Conservation (phyloP, 805 yeast genomes). For the Saccharomycopsis selenospora region DNA sequence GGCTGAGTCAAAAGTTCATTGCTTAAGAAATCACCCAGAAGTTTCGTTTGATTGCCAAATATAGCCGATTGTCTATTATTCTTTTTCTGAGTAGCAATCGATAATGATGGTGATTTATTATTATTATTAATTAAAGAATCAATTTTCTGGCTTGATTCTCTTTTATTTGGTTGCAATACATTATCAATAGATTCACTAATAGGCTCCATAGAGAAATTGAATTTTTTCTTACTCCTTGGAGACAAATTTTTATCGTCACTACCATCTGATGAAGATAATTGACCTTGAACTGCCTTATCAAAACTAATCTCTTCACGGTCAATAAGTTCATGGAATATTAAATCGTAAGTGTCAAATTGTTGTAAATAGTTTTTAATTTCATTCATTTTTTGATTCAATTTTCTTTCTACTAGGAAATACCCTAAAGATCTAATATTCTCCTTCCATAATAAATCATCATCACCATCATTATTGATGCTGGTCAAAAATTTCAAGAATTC, state of each 20-base stretch:
- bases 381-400: constrained; percentile 10
- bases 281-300: not conserved
- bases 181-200: not conserved
- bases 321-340: constrained; percentile 17
- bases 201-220: not conserved
- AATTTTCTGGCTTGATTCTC: not conserved
- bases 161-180: not conserved
- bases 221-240: not conserved
- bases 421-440: constrained; percentile 3
- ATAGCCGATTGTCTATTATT: constrained; percentile 4
- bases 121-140: not conserved
- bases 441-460: constrained; percentile 6
- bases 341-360: constrained; percentile 18
- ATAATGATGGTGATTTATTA: not conserved
- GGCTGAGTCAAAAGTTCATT: not conserved
- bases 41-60: not conserved
- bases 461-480: not conserved
- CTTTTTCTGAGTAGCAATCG: not conserved
- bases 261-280: no score
- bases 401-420: constrained; percentile 13
- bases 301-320: constrained; percentile 15
- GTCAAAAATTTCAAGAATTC: not conserved
- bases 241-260: not conserved
- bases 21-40: not conserved
- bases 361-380: constrained; percentile 16